A percentile compares a stretch with the other conserved stretches of the same genome.
Conservation (phyloP, 2,329 filamentous ascomycete species). For the Aspergillus thermomutatus region DNA sequence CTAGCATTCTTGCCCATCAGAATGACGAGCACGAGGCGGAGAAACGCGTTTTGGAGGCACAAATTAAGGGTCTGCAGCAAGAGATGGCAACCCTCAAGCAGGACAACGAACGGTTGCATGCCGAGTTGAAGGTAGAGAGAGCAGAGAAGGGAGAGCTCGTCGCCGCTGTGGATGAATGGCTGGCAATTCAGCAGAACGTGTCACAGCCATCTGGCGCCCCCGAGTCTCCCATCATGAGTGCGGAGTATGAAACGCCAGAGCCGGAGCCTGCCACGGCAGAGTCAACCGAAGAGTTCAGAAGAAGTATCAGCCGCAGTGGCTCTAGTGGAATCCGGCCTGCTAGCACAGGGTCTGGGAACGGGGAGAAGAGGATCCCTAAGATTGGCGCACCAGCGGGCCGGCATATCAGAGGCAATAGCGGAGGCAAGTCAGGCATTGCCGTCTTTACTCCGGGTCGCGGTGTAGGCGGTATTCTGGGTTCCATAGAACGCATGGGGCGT, state of each 20-base stretch:
- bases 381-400: slow-evolving; percentile 27
- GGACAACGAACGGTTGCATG: slow-evolving; percentile 63
- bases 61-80: slow-evolving; percentile 70
- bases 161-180: slow-evolving; percentile 46
- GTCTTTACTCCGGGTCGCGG: slow-evolving; percentile 52
- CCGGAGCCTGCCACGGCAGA: slow-evolving; percentile 9
- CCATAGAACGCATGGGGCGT: slow-evolving; percentile 83
- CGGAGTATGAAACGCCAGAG: slow-evolving; percentile 10
- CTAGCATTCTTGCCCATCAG: slow-evolving; percentile 41
- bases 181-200: slow-evolving; percentile 38
- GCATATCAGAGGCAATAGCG: slow-evolving; percentile 35
- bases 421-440: slow-evolving; percentile 35
- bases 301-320: slow-evolving; percentile 23
- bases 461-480: slow-evolving; percentile 66
- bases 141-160: slow-evolving; percentile 48
- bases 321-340: slow-evolving; percentile 32
- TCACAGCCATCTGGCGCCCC: slow-evolving; percentile 2
- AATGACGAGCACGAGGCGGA: slow-evolving; percentile 64
- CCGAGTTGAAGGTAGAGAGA: slow-evolving; percentile 55
- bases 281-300: slow-evolving; percentile 18
- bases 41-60: slow-evolving; percentile 67
- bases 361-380: slow-evolving; percentile 30
- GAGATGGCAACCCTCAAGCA: slow-evolving; percentile 67
- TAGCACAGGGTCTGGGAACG: slow-evolving; percentile 18
- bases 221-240: not conserved